Base-by-base conservation (phyloP, 176 grass and related monocot genomes). In the Musa acuminata region DNA sequence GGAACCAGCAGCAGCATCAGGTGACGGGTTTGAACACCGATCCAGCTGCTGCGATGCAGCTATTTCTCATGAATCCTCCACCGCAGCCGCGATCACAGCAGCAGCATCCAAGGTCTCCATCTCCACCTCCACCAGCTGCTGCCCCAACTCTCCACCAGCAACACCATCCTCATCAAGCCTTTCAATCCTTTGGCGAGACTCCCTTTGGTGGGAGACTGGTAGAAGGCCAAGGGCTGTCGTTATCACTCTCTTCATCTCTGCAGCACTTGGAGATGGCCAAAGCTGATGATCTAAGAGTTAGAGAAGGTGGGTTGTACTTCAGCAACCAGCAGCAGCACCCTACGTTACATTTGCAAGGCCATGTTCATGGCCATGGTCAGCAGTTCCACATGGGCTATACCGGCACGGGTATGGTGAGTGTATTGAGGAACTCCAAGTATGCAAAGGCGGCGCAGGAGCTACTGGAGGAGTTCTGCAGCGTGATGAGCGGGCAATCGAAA, bases 381-480 rank as follows among this genome's bases (percentile, higher is more conserved):
- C 71, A 73, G 8, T 17, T 73, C 20, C 71, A 53, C 19, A 23
- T 73, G 57, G 76, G 49, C 76, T 21, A 22, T 4, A 51, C 50
- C n/a, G 60, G 26, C 58, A 70, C 20, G n/a, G 51, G 20, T 19
- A 84, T 91, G 16, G 78, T 81, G 0, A 89, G 79, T 60, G 84
- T 94, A 63, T 76, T 99, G n/a, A 88, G 90, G 52, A 99, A 92
- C 82, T 91, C 95, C 24, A 91, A 85, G 81, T 99, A 99, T 72
- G 82, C 86, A 14, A 90, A 88, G 74, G 86, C 90, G 6, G 95
- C 90, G 27, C 90, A 94, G 85, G 95, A 99, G 80, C 88, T 99
- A 27, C 79, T 97, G 0, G 93, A 93, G 83, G 93, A 97, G n/a
- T 97, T 97, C 80, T 97, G 95, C 85, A 99, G 88, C 75, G 95